A percentile compares a stretch with the other conserved stretches of the same genome.
Conservation (phyloP, 495 filamentous ascomycete species). For the Neurospora tetrasperma region DNA sequence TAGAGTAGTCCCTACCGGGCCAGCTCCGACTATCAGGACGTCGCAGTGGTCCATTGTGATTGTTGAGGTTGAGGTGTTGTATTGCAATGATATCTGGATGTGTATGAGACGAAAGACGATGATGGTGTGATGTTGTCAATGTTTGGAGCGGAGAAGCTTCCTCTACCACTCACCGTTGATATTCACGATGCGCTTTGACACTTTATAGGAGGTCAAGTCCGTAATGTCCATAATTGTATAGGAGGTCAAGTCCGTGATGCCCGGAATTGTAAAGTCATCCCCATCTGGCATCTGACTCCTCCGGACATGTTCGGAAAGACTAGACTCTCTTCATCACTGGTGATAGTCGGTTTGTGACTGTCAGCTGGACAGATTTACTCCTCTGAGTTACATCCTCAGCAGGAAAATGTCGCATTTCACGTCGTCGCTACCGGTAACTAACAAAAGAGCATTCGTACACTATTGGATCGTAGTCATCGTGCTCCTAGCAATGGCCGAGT, state of each 20-base stretch:
- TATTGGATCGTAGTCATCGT: neutral
- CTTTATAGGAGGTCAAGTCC: neutral
- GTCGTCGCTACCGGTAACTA: neutral
- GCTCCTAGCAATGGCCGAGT: neutral
- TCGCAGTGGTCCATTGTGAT: slow-evolving; percentile 17
- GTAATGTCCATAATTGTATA: neutral
- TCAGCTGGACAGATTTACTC: neutral
- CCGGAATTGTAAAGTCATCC: neutral
- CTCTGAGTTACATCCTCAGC: neutral
- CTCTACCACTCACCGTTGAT: neutral
- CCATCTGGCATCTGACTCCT: neutral
- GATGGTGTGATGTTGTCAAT: neutral
- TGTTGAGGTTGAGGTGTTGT: neutral
- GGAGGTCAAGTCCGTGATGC: neutral
- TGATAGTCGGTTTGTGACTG: neutral
- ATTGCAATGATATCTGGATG: neutral
- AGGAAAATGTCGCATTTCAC: neutral
- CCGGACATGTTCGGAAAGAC: neutral
- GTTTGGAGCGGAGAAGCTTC: neutral
- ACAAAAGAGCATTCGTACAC: neutral
- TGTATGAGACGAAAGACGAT: neutral
- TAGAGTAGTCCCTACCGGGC: slow-evolving; percentile 23
- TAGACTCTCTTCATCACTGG: neutral
- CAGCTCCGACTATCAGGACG: slow-evolving; percentile 27
- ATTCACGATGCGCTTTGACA: neutral